These are phyloP conservation scores for Trichoderma simmonsii DNA, from an alignment of 2,329 filamentous ascomycete genomes.

Conservation along the genomic window DNA sequence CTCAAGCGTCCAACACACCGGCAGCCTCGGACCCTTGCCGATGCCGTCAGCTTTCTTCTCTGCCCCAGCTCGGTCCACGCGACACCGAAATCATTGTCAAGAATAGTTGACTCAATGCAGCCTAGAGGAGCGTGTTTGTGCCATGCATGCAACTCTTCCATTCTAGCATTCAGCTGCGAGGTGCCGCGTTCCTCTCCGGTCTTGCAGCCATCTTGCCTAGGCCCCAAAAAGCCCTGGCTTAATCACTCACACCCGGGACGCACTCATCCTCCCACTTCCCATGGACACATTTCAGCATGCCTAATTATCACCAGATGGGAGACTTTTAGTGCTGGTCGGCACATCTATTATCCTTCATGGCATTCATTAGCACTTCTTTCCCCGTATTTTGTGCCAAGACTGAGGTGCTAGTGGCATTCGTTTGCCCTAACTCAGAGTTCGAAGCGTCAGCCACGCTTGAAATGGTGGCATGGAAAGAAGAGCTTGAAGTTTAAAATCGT, in stretches of 20 bases:
- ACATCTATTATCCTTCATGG: conserved; percentile 2
- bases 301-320: neutral
- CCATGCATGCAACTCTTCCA: neutral
- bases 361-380: neutral
- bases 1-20: neutral
- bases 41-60: neutral
- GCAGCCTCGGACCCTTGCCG: conserved; percentile 1
- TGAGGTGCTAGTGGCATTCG: neutral
- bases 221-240: neutral
- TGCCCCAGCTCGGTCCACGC: neutral
- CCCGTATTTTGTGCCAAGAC: conserved; percentile 1
- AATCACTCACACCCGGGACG: neutral
- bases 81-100: neutral
- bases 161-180: neutral
- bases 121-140: neutral
- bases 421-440: neutral
- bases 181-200: neutral
- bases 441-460: neutral
- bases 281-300: neutral
- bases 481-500: conserved; percentile 4
- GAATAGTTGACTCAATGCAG: neutral
- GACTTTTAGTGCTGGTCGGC: neutral
- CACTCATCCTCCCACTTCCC: neutral
- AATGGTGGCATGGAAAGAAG: neutral
- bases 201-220: neutral